Evolutionary conservation across 2,329 filamentous ascomycete species (phyloP).

Genomic region (Neocatenulostroma microsporum): DNA sequence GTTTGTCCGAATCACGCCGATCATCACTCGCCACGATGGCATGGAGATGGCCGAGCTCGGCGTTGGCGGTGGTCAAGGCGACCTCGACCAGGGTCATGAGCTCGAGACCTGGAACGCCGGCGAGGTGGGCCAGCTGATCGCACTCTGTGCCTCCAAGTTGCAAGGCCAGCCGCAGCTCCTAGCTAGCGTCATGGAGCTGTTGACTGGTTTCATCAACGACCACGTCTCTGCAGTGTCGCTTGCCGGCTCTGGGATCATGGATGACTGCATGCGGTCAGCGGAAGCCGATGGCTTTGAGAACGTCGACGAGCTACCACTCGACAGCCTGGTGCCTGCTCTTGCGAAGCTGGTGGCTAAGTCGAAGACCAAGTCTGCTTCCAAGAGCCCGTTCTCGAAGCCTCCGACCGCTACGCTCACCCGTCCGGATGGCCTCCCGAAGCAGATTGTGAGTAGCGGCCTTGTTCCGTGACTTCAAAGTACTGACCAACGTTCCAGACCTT

Average conservation of each 20-base stretch:
- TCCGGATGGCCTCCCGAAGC: constrained; percentile 17
- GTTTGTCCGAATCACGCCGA: constrained; percentile 69
- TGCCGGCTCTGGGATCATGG: constrained; percentile 19
- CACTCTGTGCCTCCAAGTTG: constrained; percentile 41
- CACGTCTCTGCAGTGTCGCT: constrained; percentile 17
- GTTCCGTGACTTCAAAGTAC: background rate
- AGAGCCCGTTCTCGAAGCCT: background rate
- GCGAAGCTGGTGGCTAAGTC: constrained; percentile 19
- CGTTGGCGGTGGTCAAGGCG: constrained; percentile 69
- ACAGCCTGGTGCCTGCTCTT: constrained; percentile 25
- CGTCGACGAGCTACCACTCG: constrained; percentile 24
- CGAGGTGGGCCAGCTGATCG: constrained; percentile 46
- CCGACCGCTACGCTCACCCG: constrained; percentile 6
- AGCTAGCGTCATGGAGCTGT: constrained; percentile 28
- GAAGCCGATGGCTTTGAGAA: constrained; percentile 8
- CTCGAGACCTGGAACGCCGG: constrained; percentile 49
- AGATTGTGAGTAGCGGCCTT: constrained; percentile 19
- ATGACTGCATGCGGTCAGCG: constrained; percentile 8
- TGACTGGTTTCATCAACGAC: constrained; percentile 22
- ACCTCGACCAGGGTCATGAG: constrained; percentile 61
- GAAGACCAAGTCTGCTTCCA: background rate
- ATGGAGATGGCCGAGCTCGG: constrained; percentile 58
- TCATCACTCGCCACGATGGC: constrained; percentile 53
- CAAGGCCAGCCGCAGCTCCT: constrained; percentile 28
- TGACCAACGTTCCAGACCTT: constrained; percentile 43